Conservation (phyloP, 306 rosid species). For the Calophaca sinica region DNA sequence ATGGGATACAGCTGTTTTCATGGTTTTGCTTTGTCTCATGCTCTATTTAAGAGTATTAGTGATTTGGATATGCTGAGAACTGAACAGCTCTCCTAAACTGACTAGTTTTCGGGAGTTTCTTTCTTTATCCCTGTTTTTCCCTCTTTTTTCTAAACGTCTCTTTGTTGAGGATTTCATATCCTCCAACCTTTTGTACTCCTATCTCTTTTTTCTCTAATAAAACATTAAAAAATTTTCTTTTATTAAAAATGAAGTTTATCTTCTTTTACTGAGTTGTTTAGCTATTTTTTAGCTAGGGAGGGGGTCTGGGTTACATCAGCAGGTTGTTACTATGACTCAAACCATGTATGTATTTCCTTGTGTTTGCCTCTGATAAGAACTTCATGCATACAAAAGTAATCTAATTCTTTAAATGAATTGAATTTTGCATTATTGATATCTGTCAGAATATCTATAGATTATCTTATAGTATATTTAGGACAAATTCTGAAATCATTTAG, state of each 20-base stretch:
- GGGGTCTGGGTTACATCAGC: not conserved
- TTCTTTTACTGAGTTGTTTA: not conserved
- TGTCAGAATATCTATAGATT: not conserved
- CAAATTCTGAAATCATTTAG: not conserved
- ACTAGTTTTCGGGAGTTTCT: not conserved
- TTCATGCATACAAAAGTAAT: not conserved
- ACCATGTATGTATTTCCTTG: not conserved
- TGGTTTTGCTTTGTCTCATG: not conserved
- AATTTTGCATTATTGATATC: not conserved
- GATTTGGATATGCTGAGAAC: not conserved
- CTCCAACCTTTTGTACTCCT: constrained; percentile 5
- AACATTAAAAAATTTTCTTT: not conserved
- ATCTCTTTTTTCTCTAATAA: not conserved
- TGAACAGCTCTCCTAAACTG: not conserved
- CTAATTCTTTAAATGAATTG: not conserved
- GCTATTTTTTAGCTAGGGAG: not conserved
- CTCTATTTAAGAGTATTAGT: not conserved
- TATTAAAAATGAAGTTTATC: not conserved
- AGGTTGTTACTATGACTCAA: not conserved
- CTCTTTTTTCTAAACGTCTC: too few relatives aligned
- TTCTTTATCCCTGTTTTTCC: not conserved
- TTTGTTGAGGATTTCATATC: not conserved
- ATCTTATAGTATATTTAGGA: not conserved
- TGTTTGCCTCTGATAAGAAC: not conserved
- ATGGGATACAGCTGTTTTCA: not conserved